These are phyloP conservation scores for Phaeomoniella chlamydospora DNA, from an alignment of 2,329 filamentous ascomycete genomes.

Conservation along the genomic window DNA sequence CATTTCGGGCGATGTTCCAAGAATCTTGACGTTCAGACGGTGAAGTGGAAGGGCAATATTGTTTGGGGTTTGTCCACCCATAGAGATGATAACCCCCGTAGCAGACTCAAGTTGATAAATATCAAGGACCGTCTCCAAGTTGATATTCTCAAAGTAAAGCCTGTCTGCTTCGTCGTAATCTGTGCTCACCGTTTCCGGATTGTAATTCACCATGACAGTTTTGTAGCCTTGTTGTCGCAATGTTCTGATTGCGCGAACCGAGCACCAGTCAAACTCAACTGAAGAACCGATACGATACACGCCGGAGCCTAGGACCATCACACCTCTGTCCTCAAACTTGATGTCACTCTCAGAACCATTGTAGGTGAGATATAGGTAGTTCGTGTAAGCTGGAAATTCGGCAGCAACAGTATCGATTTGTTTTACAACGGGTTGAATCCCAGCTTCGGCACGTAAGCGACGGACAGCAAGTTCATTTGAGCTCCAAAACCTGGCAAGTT, in stretches of 20 bases:
- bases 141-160: conserved; percentile 94
- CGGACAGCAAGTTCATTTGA: conserved; percentile 89
- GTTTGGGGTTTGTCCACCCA: conserved; percentile 96
- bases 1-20: conserved; percentile 97
- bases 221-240: conserved; percentile 73
- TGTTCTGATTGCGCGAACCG: conserved; percentile 83
- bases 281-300: conserved; percentile 96
- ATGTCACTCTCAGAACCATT: conserved; percentile 81
- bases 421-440: conserved; percentile 82
- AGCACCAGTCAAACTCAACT: conserved; percentile 99
- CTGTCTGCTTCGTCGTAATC: conserved; percentile 92
- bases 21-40: conserved; percentile 77
- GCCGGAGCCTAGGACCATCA: conserved; percentile 93
- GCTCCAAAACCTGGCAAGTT: conserved; percentile 85
- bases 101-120: conserved; percentile 82
- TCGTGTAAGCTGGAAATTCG: conserved; percentile 87
- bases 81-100: conserved; percentile 76
- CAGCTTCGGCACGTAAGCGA: conserved; percentile 67
- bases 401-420: conserved; percentile 97
- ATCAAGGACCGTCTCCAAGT: conserved; percentile 76
- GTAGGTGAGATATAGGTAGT: conserved; percentile 94
- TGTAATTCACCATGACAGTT: conserved; percentile 93
- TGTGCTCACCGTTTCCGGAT: conserved; percentile 77
- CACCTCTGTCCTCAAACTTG: conserved; percentile 70
- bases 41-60: conserved; percentile 88